Evolutionary conservation across 805 yeast genomes (phyloP), one percentile per base, ranked within the genome.

Genomic region (Schwanniomyces yamadae): DNA sequence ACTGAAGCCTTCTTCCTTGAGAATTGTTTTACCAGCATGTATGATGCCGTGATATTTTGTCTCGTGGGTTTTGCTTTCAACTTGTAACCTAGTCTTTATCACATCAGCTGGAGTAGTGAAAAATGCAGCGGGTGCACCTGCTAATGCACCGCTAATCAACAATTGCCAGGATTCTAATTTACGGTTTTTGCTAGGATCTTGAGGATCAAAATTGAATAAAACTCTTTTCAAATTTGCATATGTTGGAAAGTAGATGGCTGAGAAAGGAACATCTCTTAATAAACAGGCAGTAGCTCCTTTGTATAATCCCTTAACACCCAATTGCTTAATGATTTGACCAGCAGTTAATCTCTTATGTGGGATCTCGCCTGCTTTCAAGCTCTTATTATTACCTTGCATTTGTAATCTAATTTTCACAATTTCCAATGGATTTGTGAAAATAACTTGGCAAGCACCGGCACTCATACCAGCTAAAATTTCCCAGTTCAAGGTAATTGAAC

Each of bases 101-200:
- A 91, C 98, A 70, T 91, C 99, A 54, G 88, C 89, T 2, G 99
- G 99, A 0, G 99, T 91, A 2, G 99, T 91, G 47, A 90, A 69
- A 60, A 84, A 91, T 8, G 98, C 98, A 20, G 98, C 95, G 7
- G 99, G 99, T 70, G 95, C 88, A 57, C 98, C 99, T 10, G 99
- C 98, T 45, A 90, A 58, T 8, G 95, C 97, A 61, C 99, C 99
- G 42, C 95, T 78, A 4, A 78, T 59, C 41, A 91, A 75, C 46
- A 93, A 69, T 62, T 91, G 95, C 84, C 91, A 82, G 19, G 95
- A 78, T 44, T 78, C 79, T 41, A 90, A 75, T 43, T 75, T 71
- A 30, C 68, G 72, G 48, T 75, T 71, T 49, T 80, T 75, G 37
- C 71, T 72, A 18, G 78, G 73, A 52, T 77, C 77, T 31, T 66